Evolutionary conservation across 768 basidiomycete species (phyloP), one percentile per base, ranked within the genome.

Genomic region (Mrakia blollopis): DNA sequence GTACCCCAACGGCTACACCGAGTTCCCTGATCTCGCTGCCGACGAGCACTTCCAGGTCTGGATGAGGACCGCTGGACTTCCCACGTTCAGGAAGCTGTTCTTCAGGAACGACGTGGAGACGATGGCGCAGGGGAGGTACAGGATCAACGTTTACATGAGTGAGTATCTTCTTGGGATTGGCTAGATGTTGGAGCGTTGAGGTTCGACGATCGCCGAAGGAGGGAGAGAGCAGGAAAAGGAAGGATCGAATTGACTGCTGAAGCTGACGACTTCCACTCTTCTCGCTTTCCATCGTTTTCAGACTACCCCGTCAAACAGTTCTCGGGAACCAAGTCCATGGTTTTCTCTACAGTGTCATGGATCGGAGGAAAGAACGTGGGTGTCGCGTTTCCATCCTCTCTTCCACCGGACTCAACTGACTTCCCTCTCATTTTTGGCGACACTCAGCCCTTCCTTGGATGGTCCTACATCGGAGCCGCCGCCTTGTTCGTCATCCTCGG

Each of bases 41-140:
- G 90, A 98, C 81, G 92, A 98, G 83, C 94, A 92, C 81, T 98
- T 99, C 86, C 96, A 98, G 84, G 95, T 96, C 82, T 99, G 97
- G 97, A 99, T 99, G 97, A 89, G 96, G 77, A 97, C 95, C 2
- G 93, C 97, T 0, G 97, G 96, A 18, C 84, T 98, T 67, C 97
- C 97, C 13, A 98, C 96, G 9, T 99, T 99, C 84, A 90, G 93
- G 44, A 98, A 99, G 85, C 86, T 99, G 30, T 98, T 91, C 81
- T 94, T 91, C 23, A 87, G 96, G 79, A 98, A 98, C 82, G 95
- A 98, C 81, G 83, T 88, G 39, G 87, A 91, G 71, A 85, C 84
- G 32, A 88, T 99, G 87, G 80, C 81, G 28, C 87, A 89, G 73
- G 97, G 94, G 11, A 86, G 84, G 41, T 98, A 98, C 83, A 85